Percentiles rank a stretch among this genome's conserved stretches.
These are phyloP conservation scores for Podosphaera xanthii DNA, from an alignment of 2,329 filamentous ascomycete genomes.

Conservation along the genomic window DNA sequence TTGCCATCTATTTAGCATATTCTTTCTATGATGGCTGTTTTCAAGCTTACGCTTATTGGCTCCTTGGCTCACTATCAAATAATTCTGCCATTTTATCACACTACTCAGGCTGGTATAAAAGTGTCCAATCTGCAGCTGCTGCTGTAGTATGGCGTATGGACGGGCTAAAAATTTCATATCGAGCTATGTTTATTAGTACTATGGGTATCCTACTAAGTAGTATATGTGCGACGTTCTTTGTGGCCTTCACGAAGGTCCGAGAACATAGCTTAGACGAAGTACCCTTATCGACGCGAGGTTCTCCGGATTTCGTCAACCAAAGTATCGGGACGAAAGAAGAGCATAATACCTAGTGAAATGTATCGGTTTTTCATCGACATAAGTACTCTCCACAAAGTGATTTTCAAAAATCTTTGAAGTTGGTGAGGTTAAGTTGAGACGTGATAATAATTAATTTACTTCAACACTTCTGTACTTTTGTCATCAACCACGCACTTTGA, in stretches of 20 bases:
- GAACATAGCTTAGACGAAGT: constrained; percentile 1
- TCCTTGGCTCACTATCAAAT: constrained; percentile 79
- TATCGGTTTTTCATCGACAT: too few species aligned
- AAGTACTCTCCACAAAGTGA: too few species aligned
- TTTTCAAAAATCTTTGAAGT: too few species aligned
- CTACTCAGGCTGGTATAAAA: constrained; percentile 77
- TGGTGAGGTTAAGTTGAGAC: too few species aligned
- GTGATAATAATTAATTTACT: too few species aligned
- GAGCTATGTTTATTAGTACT: constrained; percentile 47
- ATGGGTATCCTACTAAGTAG: constrained; percentile 45
- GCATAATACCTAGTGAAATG: too few species aligned
- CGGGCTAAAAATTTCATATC: constrained; percentile 34
- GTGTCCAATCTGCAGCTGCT: constrained; percentile 68
- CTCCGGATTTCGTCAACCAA: too few species aligned
- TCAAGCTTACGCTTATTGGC: constrained; percentile 83
- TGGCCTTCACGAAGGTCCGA: constrained; percentile 1
- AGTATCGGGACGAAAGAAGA: too few species aligned
- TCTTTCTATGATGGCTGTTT: constrained; percentile 75
- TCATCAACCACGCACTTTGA: too few species aligned
- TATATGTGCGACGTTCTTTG: constrained; percentile 1
- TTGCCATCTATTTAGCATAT: constrained; percentile 65
- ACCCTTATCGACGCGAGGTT: not conserved
- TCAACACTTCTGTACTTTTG: too few species aligned
- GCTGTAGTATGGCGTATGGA: constrained; percentile 58
- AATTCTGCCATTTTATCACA: constrained; percentile 81